These are phyloP conservation scores for Apiosordaria backusii DNA, from an alignment of 495 filamentous ascomycete species.

Conservation along the genomic window DNA sequence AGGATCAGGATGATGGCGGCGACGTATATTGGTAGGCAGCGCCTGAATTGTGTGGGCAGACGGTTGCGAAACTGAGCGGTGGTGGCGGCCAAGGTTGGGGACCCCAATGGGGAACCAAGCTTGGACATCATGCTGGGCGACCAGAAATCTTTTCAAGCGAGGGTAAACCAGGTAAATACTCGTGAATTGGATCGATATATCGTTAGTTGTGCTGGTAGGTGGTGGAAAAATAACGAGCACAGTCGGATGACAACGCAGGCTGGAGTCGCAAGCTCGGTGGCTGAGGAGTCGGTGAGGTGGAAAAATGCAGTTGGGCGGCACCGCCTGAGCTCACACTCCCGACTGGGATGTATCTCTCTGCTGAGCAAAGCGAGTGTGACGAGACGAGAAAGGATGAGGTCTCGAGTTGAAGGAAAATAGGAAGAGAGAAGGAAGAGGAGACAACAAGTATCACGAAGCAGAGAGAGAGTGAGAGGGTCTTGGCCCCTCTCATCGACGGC, in stretches of 20 bases:
- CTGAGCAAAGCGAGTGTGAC: constrained; percentile 13
- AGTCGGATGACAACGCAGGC: background rate
- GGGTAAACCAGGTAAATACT: background rate
- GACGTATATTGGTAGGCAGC: constrained; percentile 34
- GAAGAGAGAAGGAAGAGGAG: background rate
- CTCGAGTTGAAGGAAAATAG: constrained; percentile 2
- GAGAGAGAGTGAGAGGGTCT: background rate
- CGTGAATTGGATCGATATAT: background rate
- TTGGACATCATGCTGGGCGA: constrained; percentile 36
- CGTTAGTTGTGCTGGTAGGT: background rate
- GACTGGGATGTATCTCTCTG: background rate
- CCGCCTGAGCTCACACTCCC: background rate
- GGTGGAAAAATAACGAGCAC: background rate
- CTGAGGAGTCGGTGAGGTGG: background rate
- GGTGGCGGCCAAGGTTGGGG: constrained; percentile 36
- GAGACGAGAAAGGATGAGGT: background rate
- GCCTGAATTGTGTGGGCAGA: constrained; percentile 36
- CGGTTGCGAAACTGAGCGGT: constrained; percentile 38
- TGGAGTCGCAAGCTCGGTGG: background rate
- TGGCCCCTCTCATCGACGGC: background rate
- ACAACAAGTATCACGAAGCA: background rate
- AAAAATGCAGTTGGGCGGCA: background rate
- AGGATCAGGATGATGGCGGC: constrained; percentile 37
- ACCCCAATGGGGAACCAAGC: constrained; percentile 35
- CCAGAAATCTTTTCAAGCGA: background rate